A percentile compares a stretch with the other conserved stretches of the same genome.
phyloP scores from a whole-genome alignment of 2,329 filamentous ascomycete genomes.

The Escovopsis sp. region DNA sequence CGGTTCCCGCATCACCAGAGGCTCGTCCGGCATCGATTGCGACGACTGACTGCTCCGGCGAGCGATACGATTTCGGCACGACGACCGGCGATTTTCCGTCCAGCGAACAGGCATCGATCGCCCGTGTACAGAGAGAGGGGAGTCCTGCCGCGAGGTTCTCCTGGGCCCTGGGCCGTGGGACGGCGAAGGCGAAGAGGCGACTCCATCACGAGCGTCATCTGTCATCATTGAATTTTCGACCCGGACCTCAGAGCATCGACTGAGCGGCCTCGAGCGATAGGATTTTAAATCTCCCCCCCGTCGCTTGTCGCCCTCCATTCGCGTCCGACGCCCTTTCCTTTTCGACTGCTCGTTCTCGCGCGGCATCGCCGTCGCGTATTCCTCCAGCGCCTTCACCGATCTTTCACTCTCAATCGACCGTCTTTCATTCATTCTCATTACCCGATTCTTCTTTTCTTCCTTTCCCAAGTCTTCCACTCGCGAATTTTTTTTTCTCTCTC shows the following conservation, averaged over 20 bases:
- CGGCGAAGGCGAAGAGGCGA: slow-evolving; percentile 16
- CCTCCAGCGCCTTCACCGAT: slow-evolving; percentile 1
- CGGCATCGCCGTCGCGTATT: slow-evolving; percentile 6
- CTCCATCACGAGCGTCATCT: slow-evolving; percentile 27
- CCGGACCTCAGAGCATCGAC: slow-evolving; percentile 16
- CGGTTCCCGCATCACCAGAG: slow-evolving; percentile 27
- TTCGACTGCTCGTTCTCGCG: slow-evolving; percentile 1
- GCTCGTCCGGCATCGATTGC: slow-evolving; percentile 38
- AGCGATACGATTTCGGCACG: slow-evolving; percentile 18
- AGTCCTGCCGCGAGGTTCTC: slow-evolving; percentile 29
- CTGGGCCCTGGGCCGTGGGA: slow-evolving; percentile 32
- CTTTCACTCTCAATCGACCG: background rate
- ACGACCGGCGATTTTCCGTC: slow-evolving; percentile 23
- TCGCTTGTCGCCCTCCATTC: slow-evolving; percentile 11
- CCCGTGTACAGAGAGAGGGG: slow-evolving; percentile 20
- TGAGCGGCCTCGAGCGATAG: slow-evolving; percentile 12
- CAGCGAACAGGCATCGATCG: slow-evolving; percentile 21
- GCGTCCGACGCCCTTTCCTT: slow-evolving; percentile 1
- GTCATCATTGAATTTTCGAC: slow-evolving; percentile 15
- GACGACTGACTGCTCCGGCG: slow-evolving; percentile 14
- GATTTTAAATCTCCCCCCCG: slow-evolving; percentile 9
- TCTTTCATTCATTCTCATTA: background rate
- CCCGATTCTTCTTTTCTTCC: too few species aligned
- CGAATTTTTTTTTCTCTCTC: slow-evolving; percentile 11
- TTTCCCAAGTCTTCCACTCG: too few species aligned